phyloP scores from a whole-genome alignment of 1,284 basidiomycete genomes.

The Puccinia polysora region DNA sequence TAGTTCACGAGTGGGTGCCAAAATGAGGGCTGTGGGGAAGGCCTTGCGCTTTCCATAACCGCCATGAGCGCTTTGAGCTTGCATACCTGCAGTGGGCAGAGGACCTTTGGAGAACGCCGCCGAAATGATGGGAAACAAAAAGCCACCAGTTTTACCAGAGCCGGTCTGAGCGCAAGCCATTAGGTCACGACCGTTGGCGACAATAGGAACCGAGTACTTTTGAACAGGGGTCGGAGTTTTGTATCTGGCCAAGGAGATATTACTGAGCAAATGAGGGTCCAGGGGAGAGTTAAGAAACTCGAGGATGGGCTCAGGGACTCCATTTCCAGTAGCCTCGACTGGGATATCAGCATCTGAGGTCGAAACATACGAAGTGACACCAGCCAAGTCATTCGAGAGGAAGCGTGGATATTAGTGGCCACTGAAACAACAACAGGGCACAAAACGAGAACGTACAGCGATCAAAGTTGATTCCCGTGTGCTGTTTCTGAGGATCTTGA shows the following conservation, averaged over 20 bases:
- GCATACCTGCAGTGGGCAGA: slow-evolving; percentile 59
- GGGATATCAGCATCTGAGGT: slow-evolving; percentile 81
- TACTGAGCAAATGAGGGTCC: slow-evolving; percentile 88
- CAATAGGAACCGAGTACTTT: slow-evolving; percentile 99
- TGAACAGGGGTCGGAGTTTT: slow-evolving; percentile 94
- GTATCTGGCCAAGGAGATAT: slow-evolving; percentile 89
- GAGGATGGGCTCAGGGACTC: slow-evolving; percentile 86
- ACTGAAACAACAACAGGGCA: too few relatives aligned
- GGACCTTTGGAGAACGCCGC: slow-evolving; percentile 85
- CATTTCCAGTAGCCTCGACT: slow-evolving; percentile 92
- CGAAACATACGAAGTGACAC: neutral
- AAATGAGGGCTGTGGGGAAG: slow-evolving; percentile 89
- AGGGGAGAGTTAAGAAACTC: slow-evolving; percentile 84
- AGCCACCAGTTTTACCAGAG: slow-evolving; percentile 98
- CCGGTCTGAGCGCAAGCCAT: slow-evolving; percentile 98
- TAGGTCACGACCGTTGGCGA: slow-evolving; percentile 80
- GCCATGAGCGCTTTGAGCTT: slow-evolving; percentile 54
- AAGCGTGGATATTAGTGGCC: neutral
- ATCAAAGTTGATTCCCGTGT: slow-evolving; percentile 99
- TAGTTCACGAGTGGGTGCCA: slow-evolving; percentile 96
- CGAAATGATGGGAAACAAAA: slow-evolving; percentile 98
- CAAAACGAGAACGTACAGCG: slow-evolving; percentile 59
- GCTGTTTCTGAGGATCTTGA: slow-evolving; percentile 67
- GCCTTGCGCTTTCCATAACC: slow-evolving; percentile 71
- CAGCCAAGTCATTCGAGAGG: neutral